Evolutionary conservation across 2,329 filamentous ascomycete genomes (phyloP).

Genomic region (Madurella mycetomatis): DNA sequence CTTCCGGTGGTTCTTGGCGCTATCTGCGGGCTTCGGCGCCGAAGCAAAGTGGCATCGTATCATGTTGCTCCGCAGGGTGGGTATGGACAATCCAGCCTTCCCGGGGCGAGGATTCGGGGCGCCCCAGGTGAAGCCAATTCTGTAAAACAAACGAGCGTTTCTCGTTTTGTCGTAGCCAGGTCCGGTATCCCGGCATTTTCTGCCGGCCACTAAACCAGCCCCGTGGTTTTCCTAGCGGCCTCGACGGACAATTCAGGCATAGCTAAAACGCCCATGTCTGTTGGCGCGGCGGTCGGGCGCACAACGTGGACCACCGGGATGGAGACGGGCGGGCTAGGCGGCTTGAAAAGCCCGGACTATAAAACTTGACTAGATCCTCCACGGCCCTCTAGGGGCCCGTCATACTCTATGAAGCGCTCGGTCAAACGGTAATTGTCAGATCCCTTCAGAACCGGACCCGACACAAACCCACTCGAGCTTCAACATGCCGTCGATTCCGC

Average conservation of each 20-base stretch:
- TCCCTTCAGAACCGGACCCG: no score
- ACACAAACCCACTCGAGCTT: no score
- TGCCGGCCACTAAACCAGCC: no score
- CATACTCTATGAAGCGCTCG: neutral
- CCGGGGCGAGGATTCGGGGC: neutral
- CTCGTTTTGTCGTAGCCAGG: no score
- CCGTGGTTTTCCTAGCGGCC: no score
- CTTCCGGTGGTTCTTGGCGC: conserved; percentile 4
- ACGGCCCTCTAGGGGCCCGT: neutral
- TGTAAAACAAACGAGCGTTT: no score
- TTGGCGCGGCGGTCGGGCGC: neutral
- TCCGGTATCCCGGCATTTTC: no score
- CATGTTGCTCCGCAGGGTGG: neutral
- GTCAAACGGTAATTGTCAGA: no score
- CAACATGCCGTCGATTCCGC: neutral
- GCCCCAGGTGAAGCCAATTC: no score
- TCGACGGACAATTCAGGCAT: neutral
- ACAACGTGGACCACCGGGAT: neutral
- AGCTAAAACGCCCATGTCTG: neutral
- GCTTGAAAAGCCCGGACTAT: neutral
- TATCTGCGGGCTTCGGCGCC: conserved; percentile 2
- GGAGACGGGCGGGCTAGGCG: neutral
- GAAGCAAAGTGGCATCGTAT: conserved; percentile 3
- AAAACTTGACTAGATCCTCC: neutral
- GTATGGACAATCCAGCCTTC: neutral